Evolutionary conservation across 2,329 filamentous ascomycete genomes (phyloP), one percentile per base, ranked within the genome.

Genomic region (Xylaria sp.): DNA sequence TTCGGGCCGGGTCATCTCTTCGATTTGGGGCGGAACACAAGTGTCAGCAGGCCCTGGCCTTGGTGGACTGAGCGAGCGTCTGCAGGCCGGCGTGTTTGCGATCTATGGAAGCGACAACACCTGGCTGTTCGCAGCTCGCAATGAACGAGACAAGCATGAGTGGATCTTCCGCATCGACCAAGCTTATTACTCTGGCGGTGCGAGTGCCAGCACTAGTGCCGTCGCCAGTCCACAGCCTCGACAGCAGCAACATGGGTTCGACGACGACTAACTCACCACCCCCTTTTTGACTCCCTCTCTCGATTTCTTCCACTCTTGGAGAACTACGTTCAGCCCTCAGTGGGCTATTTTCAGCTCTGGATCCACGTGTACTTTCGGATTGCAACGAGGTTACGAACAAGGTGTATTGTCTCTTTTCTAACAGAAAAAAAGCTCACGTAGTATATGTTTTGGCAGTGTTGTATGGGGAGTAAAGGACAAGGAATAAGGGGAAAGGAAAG

Each of bases 91-190:
- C 65, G 90, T 97, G 47, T 99, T 96, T 80, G 94, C 94, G 10
- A 85, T 99, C 54, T 99, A 97, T 71, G 93, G 91, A 48, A 90
- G 89, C 61, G 89, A 94, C 73, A 97, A 97, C 74, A 96, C 92
- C 37, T 99, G 92, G 83, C 80, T 99, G 47, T 97, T 99, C 74
- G 91, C 92, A 11, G 90, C 92, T 23, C 83, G 92, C 60, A 93
- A 86, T 68, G 93, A 97, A 77, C 83, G 87, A 53, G 92, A 97
- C 74, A 96, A 97, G 79, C 88, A 92, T 67, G 94, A 97, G 73
- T 99, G 94, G 94, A 96, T 99, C 67, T 83, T 95, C 74, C 88
- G 89, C 70, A 91, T 99, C 67, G 94, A 99, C 75, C 89, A 96
- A 78, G 90, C 88, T 55, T 85, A 82, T 66, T 74, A 82, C 68